phyloP scores from a whole-genome alignment of 202 grass and related monocot species.

The Cymbopogon flexuosus region DNA sequence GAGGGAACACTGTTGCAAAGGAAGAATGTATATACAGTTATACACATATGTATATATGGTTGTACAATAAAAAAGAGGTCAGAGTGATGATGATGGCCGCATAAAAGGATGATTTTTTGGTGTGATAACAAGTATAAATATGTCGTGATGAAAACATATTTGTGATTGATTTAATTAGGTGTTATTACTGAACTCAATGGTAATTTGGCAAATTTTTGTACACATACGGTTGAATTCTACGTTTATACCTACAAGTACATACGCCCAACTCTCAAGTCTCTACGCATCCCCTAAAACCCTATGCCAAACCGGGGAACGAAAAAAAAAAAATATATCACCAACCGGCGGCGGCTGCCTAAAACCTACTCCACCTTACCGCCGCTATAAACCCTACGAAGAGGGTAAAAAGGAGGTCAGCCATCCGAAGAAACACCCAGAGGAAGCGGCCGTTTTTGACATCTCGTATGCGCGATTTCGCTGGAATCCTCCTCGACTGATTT shows the following conservation, averaged over 20 bases:
- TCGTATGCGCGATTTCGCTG: constrained; percentile 17
- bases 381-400: constrained; percentile 41
- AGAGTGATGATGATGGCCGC: not conserved
- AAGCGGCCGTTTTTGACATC: constrained; percentile 33
- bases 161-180: not conserved
- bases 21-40: not conserved
- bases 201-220: not conserved
- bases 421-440: constrained; percentile 27
- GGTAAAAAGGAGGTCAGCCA: constrained; percentile 25
- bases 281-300: constrained; percentile 18
- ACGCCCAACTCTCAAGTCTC: not conserved
- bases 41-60: too few relatives aligned
- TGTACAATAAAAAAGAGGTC: not conserved
- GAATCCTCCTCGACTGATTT: constrained; percentile 29
- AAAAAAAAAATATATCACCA: not conserved
- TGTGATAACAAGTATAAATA: not conserved
- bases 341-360: constrained; percentile 27
- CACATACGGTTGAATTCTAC: not conserved
- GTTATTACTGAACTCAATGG: not conserved
- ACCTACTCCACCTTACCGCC: constrained; percentile 8
- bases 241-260: not conserved
- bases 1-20: not conserved
- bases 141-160: not conserved
- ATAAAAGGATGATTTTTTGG: not conserved
- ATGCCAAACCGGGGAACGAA: not conserved